A percentile compares a stretch with the other conserved stretches of the same genome.
Evolutionary conservation across 2,329 filamentous ascomycete species (phyloP).

Genomic region (Coniochaeta pulveracea): DNA sequence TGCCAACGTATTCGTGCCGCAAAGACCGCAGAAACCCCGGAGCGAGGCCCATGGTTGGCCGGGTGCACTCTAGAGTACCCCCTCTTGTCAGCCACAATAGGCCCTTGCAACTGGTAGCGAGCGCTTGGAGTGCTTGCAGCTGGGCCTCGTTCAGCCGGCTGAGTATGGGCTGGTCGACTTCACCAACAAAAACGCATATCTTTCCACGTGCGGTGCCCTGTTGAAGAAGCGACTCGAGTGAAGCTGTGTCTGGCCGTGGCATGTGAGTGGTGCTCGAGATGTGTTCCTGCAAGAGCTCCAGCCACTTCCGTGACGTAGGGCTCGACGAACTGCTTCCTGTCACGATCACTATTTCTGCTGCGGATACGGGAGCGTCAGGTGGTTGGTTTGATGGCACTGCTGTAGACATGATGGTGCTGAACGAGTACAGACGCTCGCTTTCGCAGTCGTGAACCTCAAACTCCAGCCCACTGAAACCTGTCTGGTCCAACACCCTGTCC

Average conservation of each 20-base stretch:
- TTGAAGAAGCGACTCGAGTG: conserved; percentile 8
- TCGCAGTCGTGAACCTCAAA: conserved; percentile 13
- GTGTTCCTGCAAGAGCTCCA: too few relatives aligned
- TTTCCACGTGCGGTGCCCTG: conserved; percentile 5
- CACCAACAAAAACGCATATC: conserved; percentile 11
- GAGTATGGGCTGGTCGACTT: conserved; percentile 9
- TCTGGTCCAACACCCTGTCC: conserved; percentile 13
- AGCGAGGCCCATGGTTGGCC: conserved; percentile 7
- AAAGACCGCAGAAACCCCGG: conserved; percentile 12
- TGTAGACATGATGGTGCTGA: conserved; percentile 12
- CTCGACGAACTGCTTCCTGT: not conserved
- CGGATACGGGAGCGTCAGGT: conserved; percentile 3
- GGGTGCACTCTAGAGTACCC: conserved; percentile 5
- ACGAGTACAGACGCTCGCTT: conserved; percentile 12
- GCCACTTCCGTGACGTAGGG: not conserved
- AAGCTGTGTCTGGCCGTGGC: too few relatives aligned
- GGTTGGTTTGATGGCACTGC: conserved; percentile 1
- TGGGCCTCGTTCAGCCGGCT: conserved; percentile 3
- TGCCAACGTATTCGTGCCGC: conserved; percentile 12
- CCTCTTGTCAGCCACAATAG: conserved; percentile 13
- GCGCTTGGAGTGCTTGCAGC: conserved; percentile 9
- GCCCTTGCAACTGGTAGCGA: conserved; percentile 10
- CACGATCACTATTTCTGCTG: not conserved
- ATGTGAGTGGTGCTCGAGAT: too few relatives aligned
- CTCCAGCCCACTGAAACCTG: conserved; percentile 13